A percentile compares a stretch with the other conserved stretches of the same genome.
These are phyloP conservation scores for Millerozyma acaciae DNA, from an alignment of 805 yeast genomes.

Conservation along the genomic window DNA sequence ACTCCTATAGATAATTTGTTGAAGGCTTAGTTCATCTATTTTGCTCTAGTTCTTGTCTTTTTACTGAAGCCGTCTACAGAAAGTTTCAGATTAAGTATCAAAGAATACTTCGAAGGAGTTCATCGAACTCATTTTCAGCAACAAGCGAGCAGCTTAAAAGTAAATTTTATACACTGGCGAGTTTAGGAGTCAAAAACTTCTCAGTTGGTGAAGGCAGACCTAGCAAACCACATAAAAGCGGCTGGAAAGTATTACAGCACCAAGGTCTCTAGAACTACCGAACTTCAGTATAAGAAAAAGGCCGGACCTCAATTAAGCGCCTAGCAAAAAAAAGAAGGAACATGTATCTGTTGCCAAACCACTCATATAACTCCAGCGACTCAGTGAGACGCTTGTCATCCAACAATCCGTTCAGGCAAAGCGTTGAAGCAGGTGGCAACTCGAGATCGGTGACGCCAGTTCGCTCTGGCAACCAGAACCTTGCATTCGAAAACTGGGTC, in stretches of 20 bases:
- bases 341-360: slow-evolving; percentile 41
- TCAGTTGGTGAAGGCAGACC: too few relatives aligned
- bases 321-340: neutral
- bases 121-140: too few relatives aligned
- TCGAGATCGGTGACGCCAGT: slow-evolving; percentile 10
- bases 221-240: neutral
- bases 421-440: neutral
- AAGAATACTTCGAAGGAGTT: too few relatives aligned
- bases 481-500: slow-evolving; percentile 57
- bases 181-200: too few relatives aligned
- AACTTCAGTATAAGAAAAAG: neutral
- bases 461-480: slow-evolving; percentile 21
- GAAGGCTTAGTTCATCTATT: too few relatives aligned
- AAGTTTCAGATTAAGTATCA: too few relatives aligned
- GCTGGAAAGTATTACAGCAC: neutral
- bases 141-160: too few relatives aligned
- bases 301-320: too few relatives aligned
- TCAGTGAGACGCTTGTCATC: slow-evolving; percentile 50
- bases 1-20: too few relatives aligned
- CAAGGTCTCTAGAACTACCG: neutral
- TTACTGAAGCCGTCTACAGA: too few relatives aligned
- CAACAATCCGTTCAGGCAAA: slow-evolving; percentile 68
- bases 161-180: too few relatives aligned
- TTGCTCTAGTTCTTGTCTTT: too few relatives aligned
- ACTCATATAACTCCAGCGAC: slow-evolving; percentile 30